Percentiles rank a stretch among this genome's conserved stretches.
These are phyloP conservation scores for Knoxia roxburghii DNA, from an alignment of 257 asterid genomes.

Conservation along the genomic window DNA sequence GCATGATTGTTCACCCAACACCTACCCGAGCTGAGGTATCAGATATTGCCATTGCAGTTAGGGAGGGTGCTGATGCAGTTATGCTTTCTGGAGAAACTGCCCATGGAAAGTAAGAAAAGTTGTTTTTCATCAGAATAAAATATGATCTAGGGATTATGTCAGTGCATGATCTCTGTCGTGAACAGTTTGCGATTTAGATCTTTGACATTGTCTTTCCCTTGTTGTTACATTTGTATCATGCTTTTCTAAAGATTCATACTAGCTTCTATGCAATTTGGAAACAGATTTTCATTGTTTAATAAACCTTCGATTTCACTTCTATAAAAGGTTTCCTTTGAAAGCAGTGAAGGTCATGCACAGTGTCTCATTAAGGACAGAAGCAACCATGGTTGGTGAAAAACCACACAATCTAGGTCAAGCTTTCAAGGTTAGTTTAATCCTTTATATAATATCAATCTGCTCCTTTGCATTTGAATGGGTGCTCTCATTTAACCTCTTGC, in stretches of 20 bases:
- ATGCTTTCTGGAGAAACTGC: conserved; percentile 99
- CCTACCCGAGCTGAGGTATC: conserved; percentile 99
- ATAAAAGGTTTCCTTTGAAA: conserved; percentile 70
- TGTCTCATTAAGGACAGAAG: conserved; percentile 84
- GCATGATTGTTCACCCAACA: conserved; percentile 97
- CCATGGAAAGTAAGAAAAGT: conserved; percentile 75
- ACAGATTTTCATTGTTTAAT: background rate
- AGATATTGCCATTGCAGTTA: conserved; percentile 91
- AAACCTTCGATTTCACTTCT: conserved; percentile 10
- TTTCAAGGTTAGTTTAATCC: conserved; percentile 57
- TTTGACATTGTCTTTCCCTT: background rate
- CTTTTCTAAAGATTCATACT: background rate
- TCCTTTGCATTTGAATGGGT: background rate
- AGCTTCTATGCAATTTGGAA: background rate
- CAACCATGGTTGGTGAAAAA: conserved; percentile 63
- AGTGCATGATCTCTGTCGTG: background rate
- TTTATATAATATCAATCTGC: conserved; percentile 5
- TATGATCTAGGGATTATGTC: background rate
- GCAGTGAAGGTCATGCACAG: conserved; percentile 98
- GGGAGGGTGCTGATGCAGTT: conserved; percentile 97
- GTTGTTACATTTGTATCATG: background rate
- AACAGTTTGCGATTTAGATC: background rate
- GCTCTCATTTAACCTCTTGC: no score
- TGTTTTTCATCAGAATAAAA: background rate
- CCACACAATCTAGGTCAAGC: conserved; percentile 81